Percentiles rank a stretch among this genome's conserved stretches.
Evolutionary conservation across 2,329 filamentous ascomycete species (phyloP).

Genomic region (Claviceps paspali): DNA sequence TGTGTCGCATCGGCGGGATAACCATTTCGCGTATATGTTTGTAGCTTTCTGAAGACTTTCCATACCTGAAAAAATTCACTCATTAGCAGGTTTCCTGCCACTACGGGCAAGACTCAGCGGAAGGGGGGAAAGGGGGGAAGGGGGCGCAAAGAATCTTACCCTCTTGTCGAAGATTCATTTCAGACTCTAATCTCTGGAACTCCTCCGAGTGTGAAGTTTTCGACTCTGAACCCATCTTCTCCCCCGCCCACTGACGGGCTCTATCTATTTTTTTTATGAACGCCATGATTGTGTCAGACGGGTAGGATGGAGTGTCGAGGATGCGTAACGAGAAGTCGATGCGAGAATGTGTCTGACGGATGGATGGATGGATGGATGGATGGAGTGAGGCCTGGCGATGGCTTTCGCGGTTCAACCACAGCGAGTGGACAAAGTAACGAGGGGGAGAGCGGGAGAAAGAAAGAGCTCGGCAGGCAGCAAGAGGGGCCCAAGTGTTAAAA

Average conservation of each 20-base stretch:
- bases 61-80: constrained; percentile 45
- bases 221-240: constrained; percentile 85
- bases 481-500: neutral
- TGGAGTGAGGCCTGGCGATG: neutral
- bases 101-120: too few species aligned
- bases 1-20: constrained; percentile 68
- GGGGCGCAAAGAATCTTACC: too few species aligned
- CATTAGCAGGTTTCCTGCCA: neutral
- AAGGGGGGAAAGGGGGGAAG: too few species aligned
- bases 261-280: constrained; percentile 79
- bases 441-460: neutral
- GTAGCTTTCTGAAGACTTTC: constrained; percentile 79
- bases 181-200: constrained; percentile 76
- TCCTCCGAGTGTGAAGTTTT: constrained; percentile 80
- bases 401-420: neutral
- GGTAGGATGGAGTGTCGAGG: neutral
- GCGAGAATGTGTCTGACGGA: too few species aligned
- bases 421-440: neutral
- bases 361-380: neutral
- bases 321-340: neutral
- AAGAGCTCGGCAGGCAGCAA: neutral
- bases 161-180: constrained; percentile 81
- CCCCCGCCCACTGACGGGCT: constrained; percentile 94
- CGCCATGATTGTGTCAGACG: constrained; percentile 25
- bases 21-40: constrained; percentile 73